Percentiles rank a stretch among this genome's conserved stretches.
Conservation (phyloP, 495 filamentous ascomycete genomes). For the Penicillium desertorum region DNA sequence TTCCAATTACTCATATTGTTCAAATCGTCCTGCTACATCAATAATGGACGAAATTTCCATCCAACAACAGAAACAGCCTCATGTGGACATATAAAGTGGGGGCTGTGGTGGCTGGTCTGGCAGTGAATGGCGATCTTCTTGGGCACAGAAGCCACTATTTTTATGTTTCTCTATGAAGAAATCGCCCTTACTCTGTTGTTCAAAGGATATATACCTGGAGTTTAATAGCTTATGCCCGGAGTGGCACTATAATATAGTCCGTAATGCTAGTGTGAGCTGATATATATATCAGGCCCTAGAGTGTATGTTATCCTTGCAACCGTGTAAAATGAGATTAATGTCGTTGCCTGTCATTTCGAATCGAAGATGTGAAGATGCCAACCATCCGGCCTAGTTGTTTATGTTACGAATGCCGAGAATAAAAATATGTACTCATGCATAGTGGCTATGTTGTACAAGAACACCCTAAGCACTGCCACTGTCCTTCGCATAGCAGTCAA, state of each 20-base stretch:
- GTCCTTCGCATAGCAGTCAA: neutral
- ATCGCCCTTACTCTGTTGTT: conserved; percentile 14
- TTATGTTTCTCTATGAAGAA: conserved; percentile 15
- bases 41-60: neutral
- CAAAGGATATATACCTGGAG: neutral
- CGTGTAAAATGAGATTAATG: neutral
- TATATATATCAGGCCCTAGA: neutral
- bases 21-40: conserved; percentile 29
- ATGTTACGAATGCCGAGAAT: neutral
- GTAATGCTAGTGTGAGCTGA: neutral
- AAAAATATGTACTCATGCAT: neutral
- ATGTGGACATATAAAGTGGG: neutral
- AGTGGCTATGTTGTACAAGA: neutral
- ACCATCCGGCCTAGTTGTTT: neutral
- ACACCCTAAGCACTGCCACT: neutral
- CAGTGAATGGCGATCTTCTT: conserved; percentile 51
- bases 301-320: neutral
- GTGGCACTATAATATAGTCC: neutral
- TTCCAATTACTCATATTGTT: conserved; percentile 21
- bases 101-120: conserved; percentile 37
- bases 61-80: neutral
- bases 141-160: conserved; percentile 21
- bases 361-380: neutral
- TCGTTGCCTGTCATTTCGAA: neutral
- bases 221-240: neutral